phyloP scores from a whole-genome alignment of 2,329 filamentous ascomycete genomes.

The Paecilomyces sp. region DNA sequence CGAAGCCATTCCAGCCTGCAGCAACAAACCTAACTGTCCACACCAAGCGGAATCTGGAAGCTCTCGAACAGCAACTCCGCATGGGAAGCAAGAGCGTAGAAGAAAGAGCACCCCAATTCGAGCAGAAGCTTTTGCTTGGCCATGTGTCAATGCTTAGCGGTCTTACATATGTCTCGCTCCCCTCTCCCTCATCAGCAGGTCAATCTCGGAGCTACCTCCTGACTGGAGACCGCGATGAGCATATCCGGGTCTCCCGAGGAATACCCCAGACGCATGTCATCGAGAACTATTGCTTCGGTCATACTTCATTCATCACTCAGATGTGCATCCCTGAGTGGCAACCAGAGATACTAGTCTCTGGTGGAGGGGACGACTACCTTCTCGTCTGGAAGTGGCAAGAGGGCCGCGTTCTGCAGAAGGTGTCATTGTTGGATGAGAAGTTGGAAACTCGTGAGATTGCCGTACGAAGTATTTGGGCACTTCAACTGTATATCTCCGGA shows the following conservation, averaged over 20 bases:
- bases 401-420: slow-evolving; percentile 23
- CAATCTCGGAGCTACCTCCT: slow-evolving; percentile 53
- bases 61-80: slow-evolving; percentile 51
- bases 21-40: slow-evolving; percentile 56
- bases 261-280: slow-evolving; percentile 80
- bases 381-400: slow-evolving; percentile 75
- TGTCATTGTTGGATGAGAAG: slow-evolving; percentile 16
- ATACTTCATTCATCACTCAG: slow-evolving; percentile 74
- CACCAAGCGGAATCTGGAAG: slow-evolving; percentile 52
- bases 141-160: slow-evolving; percentile 94
- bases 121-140: slow-evolving; percentile 72
- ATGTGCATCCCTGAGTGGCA: slow-evolving; percentile 57
- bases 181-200: slow-evolving; percentile 40
- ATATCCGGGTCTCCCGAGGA: slow-evolving; percentile 81
- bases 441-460: slow-evolving; percentile 26
- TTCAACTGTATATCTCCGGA: slow-evolving; percentile 14
- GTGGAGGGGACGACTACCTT: slow-evolving; percentile 74
- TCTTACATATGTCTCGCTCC: slow-evolving; percentile 49
- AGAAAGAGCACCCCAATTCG: slow-evolving; percentile 54
- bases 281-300: slow-evolving; percentile 81
- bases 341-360: slow-evolving; percentile 66
- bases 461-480: slow-evolving; percentile 47
- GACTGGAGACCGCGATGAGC: slow-evolving; percentile 66
- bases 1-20: slow-evolving; percentile 41
- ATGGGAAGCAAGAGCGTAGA: slow-evolving; percentile 31